Percentiles rank a stretch among this genome's conserved stretches.
Evolutionary conservation across 345 rosid species (phyloP).

Genomic region (Salix udensis): DNA sequence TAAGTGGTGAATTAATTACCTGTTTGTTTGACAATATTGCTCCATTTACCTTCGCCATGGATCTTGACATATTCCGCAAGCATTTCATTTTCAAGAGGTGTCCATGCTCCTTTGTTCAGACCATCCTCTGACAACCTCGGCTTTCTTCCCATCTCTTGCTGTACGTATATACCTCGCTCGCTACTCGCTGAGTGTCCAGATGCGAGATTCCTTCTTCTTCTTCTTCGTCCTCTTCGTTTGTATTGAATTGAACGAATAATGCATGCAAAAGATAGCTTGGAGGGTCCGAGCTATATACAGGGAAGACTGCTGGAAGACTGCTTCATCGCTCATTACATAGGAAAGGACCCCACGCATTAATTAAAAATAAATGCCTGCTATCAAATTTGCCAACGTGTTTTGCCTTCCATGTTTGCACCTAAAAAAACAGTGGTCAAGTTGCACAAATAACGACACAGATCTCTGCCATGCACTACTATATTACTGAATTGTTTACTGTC

Average conservation of each 20-base stretch:
- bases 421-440: neutral
- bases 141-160: slow-evolving; percentile 21
- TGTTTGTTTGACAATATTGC: slow-evolving; percentile 19
- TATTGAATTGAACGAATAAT: neutral
- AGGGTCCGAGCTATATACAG: neutral
- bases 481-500: neutral
- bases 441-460: too few relatives aligned
- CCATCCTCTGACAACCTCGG: slow-evolving; percentile 25
- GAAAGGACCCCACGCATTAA: neutral
- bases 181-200: neutral
- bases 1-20: slow-evolving; percentile 3
- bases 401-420: neutral
- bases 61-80: slow-evolving; percentile 25
- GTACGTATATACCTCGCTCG: neutral
- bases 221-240: neutral
- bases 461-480: neutral
- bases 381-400: neutral
- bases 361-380: neutral
- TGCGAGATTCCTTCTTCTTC: too few relatives aligned
- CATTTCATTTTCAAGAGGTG: slow-evolving; percentile 24
- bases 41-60: slow-evolving; percentile 39
- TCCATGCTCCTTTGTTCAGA: slow-evolving; percentile 38
- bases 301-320: neutral
- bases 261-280: neutral
- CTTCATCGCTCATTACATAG: neutral